A percentile compares a stretch with the other conserved stretches of the same genome.
These are phyloP conservation scores for Cordyceps cateniannulata DNA, from an alignment of 2,329 filamentous ascomycete species.

Conservation along the genomic window DNA sequence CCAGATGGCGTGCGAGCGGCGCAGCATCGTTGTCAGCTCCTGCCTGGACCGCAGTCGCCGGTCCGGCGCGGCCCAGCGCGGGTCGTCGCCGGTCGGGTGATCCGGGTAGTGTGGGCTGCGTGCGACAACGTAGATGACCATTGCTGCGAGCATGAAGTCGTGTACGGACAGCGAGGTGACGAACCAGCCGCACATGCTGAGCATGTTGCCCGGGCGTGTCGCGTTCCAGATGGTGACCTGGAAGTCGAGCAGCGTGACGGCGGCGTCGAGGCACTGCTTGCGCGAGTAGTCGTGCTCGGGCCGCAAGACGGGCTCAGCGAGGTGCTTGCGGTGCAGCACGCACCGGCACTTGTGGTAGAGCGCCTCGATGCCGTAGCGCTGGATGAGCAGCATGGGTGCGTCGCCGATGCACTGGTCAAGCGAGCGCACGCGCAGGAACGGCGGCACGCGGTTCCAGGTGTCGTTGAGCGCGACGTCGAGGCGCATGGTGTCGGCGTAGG, in stretches of 20 bases:
- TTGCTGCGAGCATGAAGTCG: constrained; percentile 55
- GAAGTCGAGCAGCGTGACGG: constrained; percentile 39
- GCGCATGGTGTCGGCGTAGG: constrained; percentile 42
- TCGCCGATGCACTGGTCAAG: constrained; percentile 45
- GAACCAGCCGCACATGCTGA: constrained; percentile 50
- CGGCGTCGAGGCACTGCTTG: constrained; percentile 42
- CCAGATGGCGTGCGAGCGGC: constrained; percentile 40
- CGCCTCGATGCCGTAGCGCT: constrained; percentile 45
- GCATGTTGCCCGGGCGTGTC: constrained; percentile 45
- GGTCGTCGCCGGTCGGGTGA: constrained; percentile 20
- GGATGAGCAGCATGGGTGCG: constrained; percentile 38
- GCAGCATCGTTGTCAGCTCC: constrained; percentile 34
- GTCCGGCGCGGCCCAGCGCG: constrained; percentile 28
- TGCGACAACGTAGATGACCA: constrained; percentile 50
- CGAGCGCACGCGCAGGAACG: constrained; percentile 41
- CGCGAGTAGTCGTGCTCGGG: constrained; percentile 47
- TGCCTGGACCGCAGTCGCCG: constrained; percentile 28
- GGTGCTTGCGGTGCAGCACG: constrained; percentile 48
- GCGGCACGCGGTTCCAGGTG: constrained; percentile 39
- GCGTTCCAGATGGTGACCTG: constrained; percentile 43
- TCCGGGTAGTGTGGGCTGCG: constrained; percentile 37
- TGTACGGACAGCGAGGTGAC: constrained; percentile 50
- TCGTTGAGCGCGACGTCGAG: constrained; percentile 41
- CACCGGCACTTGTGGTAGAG: constrained; percentile 50
- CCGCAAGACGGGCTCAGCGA: constrained; percentile 35